A percentile compares a stretch with the other conserved stretches of the same genome.
Evolutionary conservation across 306 rosid genomes (phyloP).

Genomic region (Rosa multiflora): DNA sequence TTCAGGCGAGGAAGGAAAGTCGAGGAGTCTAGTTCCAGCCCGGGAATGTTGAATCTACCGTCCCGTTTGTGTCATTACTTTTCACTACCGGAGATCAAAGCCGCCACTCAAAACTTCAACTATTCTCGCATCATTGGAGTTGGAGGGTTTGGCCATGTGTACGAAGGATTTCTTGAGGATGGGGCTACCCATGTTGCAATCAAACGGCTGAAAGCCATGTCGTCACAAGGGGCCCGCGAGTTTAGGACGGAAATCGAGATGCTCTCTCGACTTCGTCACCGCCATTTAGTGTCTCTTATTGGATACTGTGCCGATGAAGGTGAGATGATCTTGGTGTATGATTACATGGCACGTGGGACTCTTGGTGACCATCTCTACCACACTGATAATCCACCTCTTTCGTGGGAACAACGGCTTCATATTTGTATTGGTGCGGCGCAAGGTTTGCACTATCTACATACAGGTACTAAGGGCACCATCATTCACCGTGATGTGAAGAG

Average conservation of each 20-base stretch:
- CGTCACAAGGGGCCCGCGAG: constrained; percentile 36
- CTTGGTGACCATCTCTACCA: constrained; percentile 28
- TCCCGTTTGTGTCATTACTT: constrained; percentile 35
- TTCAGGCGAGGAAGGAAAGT: not conserved
- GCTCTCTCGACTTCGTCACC: constrained; percentile 34
- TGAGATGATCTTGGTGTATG: constrained; percentile 39
- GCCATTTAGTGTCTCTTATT: constrained; percentile 29
- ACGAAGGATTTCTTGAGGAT: constrained; percentile 26
- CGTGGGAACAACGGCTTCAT: constrained; percentile 29
- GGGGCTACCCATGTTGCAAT: constrained; percentile 23
- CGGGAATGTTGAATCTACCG: not conserved
- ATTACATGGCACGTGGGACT: constrained; percentile 26
- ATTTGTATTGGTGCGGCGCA: constrained; percentile 29
- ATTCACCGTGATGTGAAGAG: constrained; percentile 42
- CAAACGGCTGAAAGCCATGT: constrained; percentile 38
- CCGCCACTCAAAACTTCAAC: constrained; percentile 33
- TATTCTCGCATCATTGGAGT: constrained; percentile 25
- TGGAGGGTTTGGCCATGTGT: constrained; percentile 50
- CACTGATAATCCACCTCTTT: not conserved
- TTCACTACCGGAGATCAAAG: constrained; percentile 32
- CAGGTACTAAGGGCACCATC: constrained; percentile 1
- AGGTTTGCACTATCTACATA: constrained; percentile 33
- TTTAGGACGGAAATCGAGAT: constrained; percentile 41
- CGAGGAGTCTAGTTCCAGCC: not conserved
- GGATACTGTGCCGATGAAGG: constrained; percentile 18